Evolutionary conservation across 2,329 filamentous ascomycete genomes (phyloP).

Genomic region (Aspergillus tubingensis): DNA sequence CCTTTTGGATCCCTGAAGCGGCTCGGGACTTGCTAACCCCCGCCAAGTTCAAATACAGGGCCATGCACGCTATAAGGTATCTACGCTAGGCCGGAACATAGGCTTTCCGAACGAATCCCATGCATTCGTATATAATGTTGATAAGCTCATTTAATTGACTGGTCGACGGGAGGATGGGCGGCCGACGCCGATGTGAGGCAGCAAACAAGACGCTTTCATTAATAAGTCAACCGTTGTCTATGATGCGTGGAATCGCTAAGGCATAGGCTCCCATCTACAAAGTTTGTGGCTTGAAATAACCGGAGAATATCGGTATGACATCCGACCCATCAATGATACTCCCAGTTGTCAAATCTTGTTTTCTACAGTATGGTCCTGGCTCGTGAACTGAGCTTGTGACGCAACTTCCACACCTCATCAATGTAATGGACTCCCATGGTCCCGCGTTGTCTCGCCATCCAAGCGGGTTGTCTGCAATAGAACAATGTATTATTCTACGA

Average conservation of each 20-base stretch:
- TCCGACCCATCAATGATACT: not conserved
- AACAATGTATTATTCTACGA: too few relatives aligned
- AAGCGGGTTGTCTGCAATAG: too few relatives aligned
- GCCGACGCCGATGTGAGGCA: not conserved
- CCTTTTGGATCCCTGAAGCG: not conserved
- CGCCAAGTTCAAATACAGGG: not conserved
- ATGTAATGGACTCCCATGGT: too few relatives aligned
- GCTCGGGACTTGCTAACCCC: not conserved
- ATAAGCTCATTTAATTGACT: not conserved
- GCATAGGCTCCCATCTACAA: not conserved
- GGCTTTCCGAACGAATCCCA: not conserved
- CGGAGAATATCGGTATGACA: not conserved
- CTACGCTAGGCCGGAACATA: not conserved
- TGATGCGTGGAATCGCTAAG: not conserved
- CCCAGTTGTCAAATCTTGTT: not conserved
- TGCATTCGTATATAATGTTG: not conserved
- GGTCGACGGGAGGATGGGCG: not conserved
- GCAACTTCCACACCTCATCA: too few relatives aligned
- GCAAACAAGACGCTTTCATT: not conserved
- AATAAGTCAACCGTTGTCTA: not conserved
- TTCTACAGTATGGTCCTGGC: not conserved
- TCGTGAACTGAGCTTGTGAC: not conserved
- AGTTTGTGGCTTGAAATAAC: not conserved
- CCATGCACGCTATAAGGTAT: not conserved
- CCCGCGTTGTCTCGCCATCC: too few relatives aligned